Percentiles rank a stretch among this genome's conserved stretches.
Evolutionary conservation across 495 filamentous ascomycete species (phyloP).

Genomic region (Amniculicola lignicola): DNA sequence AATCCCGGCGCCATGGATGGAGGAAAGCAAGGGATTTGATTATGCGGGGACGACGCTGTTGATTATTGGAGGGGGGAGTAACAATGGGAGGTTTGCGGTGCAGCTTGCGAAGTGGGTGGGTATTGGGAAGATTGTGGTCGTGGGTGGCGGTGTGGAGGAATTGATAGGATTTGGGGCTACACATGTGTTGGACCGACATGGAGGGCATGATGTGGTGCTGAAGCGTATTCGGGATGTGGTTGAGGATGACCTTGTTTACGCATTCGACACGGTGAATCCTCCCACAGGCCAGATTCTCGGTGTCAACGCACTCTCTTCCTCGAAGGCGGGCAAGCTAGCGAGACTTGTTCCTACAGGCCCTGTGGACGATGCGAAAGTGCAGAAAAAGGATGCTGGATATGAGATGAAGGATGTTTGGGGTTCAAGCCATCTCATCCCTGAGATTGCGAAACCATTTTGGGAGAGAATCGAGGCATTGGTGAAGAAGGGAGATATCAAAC

Average conservation of each 20-base stretch:
- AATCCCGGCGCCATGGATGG: conserved; percentile 24
- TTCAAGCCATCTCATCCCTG: not conserved
- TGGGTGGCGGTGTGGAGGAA: conserved; percentile 17
- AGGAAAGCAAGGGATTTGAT: conserved; percentile 24
- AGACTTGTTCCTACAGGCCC: conserved; percentile 22
- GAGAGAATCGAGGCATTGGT: conserved; percentile 31
- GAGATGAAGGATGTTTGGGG: conserved; percentile 23
- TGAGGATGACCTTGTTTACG: conserved; percentile 40
- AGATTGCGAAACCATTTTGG: conserved; percentile 27
- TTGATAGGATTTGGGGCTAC: conserved; percentile 30
- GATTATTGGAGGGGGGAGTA: conserved; percentile 37
- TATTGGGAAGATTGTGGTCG: conserved; percentile 36
- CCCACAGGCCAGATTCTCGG: conserved; percentile 28
- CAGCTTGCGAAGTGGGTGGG: conserved; percentile 30
- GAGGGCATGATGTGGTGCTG: conserved; percentile 26
- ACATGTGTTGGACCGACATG: conserved; percentile 33
- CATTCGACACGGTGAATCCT: conserved; percentile 36
- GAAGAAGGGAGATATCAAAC: conserved; percentile 29
- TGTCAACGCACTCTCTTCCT: conserved; percentile 36
- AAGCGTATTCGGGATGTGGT: conserved; percentile 35
- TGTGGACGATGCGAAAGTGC: conserved; percentile 24
- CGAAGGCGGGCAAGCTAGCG: conserved; percentile 37
- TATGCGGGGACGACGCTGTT: conserved; percentile 33
- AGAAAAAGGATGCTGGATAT: conserved; percentile 34
- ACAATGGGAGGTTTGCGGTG: conserved; percentile 28